These are phyloP conservation scores for Polyporus tsugae DNA, from an alignment of 1,284 basidiomycete genomes.

Conservation along the genomic window DNA sequence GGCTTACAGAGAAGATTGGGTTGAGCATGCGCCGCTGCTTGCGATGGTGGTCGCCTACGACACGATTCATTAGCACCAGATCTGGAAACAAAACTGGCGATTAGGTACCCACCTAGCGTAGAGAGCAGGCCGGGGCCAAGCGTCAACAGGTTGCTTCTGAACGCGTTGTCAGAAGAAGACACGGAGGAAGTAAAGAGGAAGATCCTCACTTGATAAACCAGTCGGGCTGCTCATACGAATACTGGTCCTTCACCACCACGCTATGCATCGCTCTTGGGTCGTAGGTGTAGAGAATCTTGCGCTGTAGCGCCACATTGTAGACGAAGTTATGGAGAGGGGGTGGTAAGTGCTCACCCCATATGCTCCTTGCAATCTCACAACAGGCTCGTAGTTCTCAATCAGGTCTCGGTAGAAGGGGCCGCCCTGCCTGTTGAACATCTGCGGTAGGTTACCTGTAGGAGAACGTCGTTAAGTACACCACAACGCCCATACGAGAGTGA, in stretches of 20 bases:
- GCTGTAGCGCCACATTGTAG: slow-evolving; percentile 22
- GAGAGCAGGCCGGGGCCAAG: slow-evolving; percentile 36
- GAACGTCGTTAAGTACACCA: not conserved
- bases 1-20: slow-evolving; percentile 33
- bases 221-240: slow-evolving; percentile 40
- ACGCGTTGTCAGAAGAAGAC: not conserved
- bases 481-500: not conserved
- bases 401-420: slow-evolving; percentile 30
- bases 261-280: slow-evolving; percentile 42
- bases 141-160: slow-evolving; percentile 32
- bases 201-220: slow-evolving; percentile 33
- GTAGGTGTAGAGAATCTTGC: slow-evolving; percentile 37
- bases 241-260: slow-evolving; percentile 45
- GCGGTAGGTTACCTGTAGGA: slow-evolving; percentile 29
- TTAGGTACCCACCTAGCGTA: slow-evolving; percentile 28
- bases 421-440: slow-evolving; percentile 31
- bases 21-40: slow-evolving; percentile 34
- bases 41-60: slow-evolving; percentile 37
- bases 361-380: slow-evolving; percentile 31
- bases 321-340: not conserved
- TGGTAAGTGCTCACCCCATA: slow-evolving; percentile 27
- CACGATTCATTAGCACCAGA: not conserved
- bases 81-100: not conserved
- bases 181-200: slow-evolving; percentile 1
- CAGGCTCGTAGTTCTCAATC: slow-evolving; percentile 32